Evolutionary conservation across 192 early-diverging fungal species (phyloP), one percentile per base, ranked within the genome.

Genomic region (Backusella macrospora): DNA sequence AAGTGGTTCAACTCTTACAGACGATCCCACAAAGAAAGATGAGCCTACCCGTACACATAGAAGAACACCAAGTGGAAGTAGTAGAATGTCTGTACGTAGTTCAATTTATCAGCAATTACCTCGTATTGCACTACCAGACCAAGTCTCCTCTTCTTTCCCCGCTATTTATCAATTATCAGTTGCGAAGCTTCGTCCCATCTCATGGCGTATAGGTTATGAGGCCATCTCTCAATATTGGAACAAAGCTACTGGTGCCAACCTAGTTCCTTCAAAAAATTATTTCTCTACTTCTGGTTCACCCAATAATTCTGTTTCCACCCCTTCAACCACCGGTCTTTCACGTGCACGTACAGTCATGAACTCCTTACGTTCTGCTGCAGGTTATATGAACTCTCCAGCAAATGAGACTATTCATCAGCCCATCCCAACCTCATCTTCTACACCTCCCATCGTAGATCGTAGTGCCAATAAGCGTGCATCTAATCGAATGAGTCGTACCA

Each of bases 191-290:
- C 65, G 64, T 12, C 70, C 76, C 14, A 16, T 75, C 4, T 34
- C 70, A 12, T 81, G 80, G 73, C 73, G 73, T 6, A 29, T 70
- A 13, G 80, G 65, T 0, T 81, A 81, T 67, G 76, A 78, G 5
- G 62, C 62, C 6, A 81, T 78, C 13, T 67, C 76, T 7, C 46
- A 75, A 1, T 81, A 81, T 29, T 81, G 80, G 80, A 78, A 48
- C 9, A 77, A 71, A 26, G 68, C 66, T 0, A 75, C 80, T 0
- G 14, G 10, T 4, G 40, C 62, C 13, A 68, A 34, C 1, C 52
- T 81, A 4, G 63, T 71, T 0, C 38, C 73, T 12, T 69, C 76
- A 4, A 44, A 77, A 4, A n/a, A 34, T 4, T 77, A 78, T 46
- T 81, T 81, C 14, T 71, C 63, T 15, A 18, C 77, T 0, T 26